These are phyloP conservation scores for Pittosporum tobira DNA, from an alignment of 129 eudicot species.

Conservation along the genomic window DNA sequence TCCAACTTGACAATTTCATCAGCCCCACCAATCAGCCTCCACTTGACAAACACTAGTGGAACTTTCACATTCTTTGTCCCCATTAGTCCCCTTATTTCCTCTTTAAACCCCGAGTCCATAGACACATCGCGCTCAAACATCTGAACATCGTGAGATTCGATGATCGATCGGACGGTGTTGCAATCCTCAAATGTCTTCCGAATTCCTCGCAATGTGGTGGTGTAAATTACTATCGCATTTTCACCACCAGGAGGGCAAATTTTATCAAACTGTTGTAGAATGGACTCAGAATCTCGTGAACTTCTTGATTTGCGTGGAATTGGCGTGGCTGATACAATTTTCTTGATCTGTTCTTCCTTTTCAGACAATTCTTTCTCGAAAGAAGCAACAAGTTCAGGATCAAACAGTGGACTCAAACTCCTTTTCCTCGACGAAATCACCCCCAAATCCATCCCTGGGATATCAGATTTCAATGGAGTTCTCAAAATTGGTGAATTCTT, in stretches of 20 bases:
- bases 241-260: conserved; percentile 50
- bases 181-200: conserved; percentile 92
- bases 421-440: conserved; percentile 44
- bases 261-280: conserved; percentile 24
- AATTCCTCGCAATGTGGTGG: conserved; percentile 82
- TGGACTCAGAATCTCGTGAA: conserved; percentile 10
- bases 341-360: conserved; percentile 54
- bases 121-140: conserved; percentile 70
- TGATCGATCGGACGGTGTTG: conserved; percentile 47
- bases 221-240: conserved; percentile 55
- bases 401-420: conserved; percentile 60
- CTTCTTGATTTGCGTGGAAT: conserved; percentile 16
- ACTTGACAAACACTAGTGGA: conserved; percentile 72
- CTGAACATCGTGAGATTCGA: conserved; percentile 44
- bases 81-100: conserved; percentile 59
- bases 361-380: conserved; percentile 37
- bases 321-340: conserved; percentile 25
- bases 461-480: conserved; percentile 29
- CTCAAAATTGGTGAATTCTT: conserved; percentile 38
- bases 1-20: conserved; percentile 64
- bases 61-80: conserved; percentile 48
- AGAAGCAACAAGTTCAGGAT: conserved; percentile 41
- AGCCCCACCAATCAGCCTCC: conserved; percentile 81
- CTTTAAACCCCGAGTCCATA: conserved; percentile 76
- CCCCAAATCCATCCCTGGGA: conserved; percentile 38